A percentile compares a stretch with the other conserved stretches of the same genome.
These are phyloP conservation scores for Tuctoria greenei DNA, from an alignment of 176 grass and related monocot genomes.

Conservation along the genomic window DNA sequence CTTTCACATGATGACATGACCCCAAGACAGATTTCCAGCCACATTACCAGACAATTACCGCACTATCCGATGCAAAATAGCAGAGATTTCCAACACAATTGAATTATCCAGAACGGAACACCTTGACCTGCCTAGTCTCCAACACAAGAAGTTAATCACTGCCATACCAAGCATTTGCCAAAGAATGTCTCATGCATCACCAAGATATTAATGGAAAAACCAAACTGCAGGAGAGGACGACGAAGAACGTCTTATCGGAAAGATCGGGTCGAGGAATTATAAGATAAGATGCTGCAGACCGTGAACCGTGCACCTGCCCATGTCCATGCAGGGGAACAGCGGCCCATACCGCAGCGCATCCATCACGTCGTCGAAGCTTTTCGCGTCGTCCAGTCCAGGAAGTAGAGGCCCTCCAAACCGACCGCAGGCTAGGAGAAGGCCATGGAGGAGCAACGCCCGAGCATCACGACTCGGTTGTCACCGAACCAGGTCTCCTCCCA, in stretches of 20 bases:
- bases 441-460: neutral
- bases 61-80: neutral
- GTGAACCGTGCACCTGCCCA: neutral
- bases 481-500: neutral
- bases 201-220: neutral
- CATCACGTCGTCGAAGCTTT: neutral
- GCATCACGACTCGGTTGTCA: neutral
- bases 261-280: neutral
- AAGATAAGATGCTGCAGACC: neutral
- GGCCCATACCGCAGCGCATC: too few species aligned
- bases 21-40: neutral
- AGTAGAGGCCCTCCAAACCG: neutral
- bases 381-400: neutral
- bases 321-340: neutral
- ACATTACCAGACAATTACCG: neutral
- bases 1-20: neutral
- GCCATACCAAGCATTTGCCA: neutral
- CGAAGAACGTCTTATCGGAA: neutral
- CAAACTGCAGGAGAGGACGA: neutral
- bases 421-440: neutral
- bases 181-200: neutral
- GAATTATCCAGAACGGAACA: neutral
- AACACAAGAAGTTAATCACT: neutral
- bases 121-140: neutral
- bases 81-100: neutral